Evolutionary conservation across 306 rosid genomes (phyloP).

Genomic region (Erythrophleum fordii): DNA sequence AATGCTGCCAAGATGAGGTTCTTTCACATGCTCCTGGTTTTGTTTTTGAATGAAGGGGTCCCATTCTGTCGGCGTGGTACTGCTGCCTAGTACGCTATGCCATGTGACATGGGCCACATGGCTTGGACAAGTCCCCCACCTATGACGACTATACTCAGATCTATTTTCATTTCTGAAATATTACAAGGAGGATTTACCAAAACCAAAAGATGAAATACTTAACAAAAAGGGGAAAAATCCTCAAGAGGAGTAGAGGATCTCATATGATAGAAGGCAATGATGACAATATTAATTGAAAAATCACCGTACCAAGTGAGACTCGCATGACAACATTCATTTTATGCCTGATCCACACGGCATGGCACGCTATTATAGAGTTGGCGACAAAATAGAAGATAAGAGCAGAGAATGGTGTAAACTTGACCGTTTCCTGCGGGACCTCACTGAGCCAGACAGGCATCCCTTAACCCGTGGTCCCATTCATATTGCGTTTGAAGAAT

Average conservation of each 20-base stretch:
- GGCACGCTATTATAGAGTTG: constrained; percentile 29
- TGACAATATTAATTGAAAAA: neutral
- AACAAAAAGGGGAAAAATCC: constrained; percentile 34
- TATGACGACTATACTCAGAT: neutral
- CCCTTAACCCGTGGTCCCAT: constrained; percentile 19
- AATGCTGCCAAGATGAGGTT: neutral
- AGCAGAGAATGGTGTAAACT: neutral
- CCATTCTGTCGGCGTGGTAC: constrained; percentile 26
- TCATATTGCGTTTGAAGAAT: neutral
- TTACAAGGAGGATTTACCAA: constrained; percentile 15
- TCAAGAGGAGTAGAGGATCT: neutral
- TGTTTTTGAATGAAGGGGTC: constrained; percentile 43
- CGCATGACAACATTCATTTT: constrained; percentile 9
- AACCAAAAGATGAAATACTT: neutral
- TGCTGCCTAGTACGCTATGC: constrained; percentile 7
- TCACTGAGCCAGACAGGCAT: neutral
- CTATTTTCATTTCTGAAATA: neutral
- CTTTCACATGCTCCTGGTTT: constrained; percentile 27
- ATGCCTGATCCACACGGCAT: neutral
- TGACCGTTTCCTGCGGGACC: neutral
- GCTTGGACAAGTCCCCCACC: neutral
- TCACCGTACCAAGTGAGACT: neutral
- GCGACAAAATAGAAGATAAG: constrained; percentile 14
- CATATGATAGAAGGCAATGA: neutral
- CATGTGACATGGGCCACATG: constrained; percentile 38